Percentiles rank a stretch among this genome's conserved stretches.
Conservation (phyloP, 1,139 yeast genomes). For the Zygosaccharomyces pseudobailii region DNA sequence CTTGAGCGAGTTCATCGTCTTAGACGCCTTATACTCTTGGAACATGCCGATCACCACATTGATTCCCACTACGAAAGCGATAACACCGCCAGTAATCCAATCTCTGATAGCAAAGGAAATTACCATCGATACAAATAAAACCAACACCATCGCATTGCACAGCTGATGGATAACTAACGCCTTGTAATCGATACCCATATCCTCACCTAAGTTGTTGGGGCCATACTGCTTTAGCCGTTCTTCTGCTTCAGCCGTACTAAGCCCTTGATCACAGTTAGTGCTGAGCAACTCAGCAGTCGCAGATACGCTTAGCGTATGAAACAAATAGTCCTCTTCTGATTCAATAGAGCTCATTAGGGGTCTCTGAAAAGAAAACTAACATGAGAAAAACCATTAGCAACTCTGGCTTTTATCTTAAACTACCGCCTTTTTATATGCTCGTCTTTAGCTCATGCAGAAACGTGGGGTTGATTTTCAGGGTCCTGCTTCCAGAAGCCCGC, state of each 20-base stretch:
- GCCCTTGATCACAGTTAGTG: conserved; percentile 58
- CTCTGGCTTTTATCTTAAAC: background rate
- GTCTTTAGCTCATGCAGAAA: background rate
- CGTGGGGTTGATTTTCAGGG: conserved; percentile 1
- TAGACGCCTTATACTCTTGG: conserved; percentile 92
- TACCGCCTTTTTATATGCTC: background rate
- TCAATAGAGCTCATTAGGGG: background rate
- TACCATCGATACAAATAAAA: conserved; percentile 82
- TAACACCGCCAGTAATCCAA: conserved; percentile 88
- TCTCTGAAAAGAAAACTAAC: background rate
- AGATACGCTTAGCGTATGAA: conserved; percentile 46
- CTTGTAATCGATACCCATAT: conserved; percentile 44
- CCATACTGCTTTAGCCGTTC: conserved; percentile 63
- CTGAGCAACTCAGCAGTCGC: conserved; percentile 58
- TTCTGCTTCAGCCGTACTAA: conserved; percentile 61
- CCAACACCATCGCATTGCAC: conserved; percentile 84
- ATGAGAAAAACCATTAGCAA: background rate
- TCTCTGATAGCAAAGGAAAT: conserved; percentile 87
- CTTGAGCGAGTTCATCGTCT: conserved; percentile 86
- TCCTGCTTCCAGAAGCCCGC: background rate
- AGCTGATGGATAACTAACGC: conserved; percentile 78
- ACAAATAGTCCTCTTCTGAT: conserved; percentile 8
- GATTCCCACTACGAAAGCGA: conserved; percentile 81
- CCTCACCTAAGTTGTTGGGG: conserved; percentile 32
- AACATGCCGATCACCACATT: conserved; percentile 94